These are phyloP conservation scores for Teunomyces aglyptinius DNA, from an alignment of 805 yeast genomes.

Conservation along the genomic window DNA sequence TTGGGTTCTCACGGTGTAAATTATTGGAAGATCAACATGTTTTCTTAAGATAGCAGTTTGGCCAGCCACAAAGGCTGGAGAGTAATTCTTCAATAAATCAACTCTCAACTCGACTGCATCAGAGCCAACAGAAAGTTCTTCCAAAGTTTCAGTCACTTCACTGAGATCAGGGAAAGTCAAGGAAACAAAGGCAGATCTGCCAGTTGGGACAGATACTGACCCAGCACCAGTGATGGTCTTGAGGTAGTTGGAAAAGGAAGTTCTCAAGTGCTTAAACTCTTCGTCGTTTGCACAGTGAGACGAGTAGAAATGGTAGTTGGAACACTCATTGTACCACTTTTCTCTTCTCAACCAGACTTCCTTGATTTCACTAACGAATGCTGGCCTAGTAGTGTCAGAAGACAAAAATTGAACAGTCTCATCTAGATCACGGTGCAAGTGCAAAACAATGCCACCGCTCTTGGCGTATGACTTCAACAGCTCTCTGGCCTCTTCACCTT, in stretches of 20 bases:
- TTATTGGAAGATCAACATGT: constrained; percentile 65
- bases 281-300: constrained; percentile 59
- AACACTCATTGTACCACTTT: constrained; percentile 72
- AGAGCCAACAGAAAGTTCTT: constrained; percentile 61
- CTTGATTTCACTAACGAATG: constrained; percentile 73
- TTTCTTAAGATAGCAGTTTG: constrained; percentile 72
- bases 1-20: constrained; percentile 74
- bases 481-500: constrained; percentile 63
- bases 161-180: constrained; percentile 65
- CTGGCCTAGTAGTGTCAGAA: constrained; percentile 83
- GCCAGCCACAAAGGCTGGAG: constrained; percentile 58
- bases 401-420: constrained; percentile 74
- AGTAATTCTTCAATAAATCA: constrained; percentile 57
- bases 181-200: constrained; percentile 68
- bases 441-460: constrained; percentile 78
- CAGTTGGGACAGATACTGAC: constrained; percentile 36
- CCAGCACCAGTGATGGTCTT: constrained; percentile 58
- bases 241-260: constrained; percentile 58
- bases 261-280: constrained; percentile 57
- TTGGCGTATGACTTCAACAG: constrained; percentile 53
- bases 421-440: constrained; percentile 82
- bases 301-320: constrained; percentile 75
- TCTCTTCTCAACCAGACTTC: constrained; percentile 86
- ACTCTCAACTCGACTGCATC: constrained; percentile 83
- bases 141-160: constrained; percentile 44